Base-by-base conservation (phyloP, 2,329 filamentous ascomycete species). In the Phaeomoniella chlamydospora region DNA sequence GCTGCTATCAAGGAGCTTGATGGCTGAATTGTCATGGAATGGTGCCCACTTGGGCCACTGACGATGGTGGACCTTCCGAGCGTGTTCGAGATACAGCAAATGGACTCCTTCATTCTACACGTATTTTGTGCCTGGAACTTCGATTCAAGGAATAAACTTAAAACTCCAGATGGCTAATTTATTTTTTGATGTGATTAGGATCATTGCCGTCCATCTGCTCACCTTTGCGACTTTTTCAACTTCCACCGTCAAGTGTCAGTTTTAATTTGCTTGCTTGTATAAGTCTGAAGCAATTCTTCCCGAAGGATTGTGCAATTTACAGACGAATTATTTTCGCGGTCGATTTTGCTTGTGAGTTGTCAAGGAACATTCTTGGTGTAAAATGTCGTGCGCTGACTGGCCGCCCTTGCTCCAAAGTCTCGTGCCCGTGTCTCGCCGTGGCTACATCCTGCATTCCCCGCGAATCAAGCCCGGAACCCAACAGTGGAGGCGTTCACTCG, bases 401-500 rank as follows among this genome's bases (percentile, higher is more conserved):
- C 16, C 15, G 50, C 54, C 56, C 52, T 57, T 45, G 47, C 51
- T 55, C 58, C n/a, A 26, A 26, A 55, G 55, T 53, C 55, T 55
- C 48, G 50, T 55, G 48, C 47, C 51, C 53, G 44, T 50, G 46
- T 49, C 50, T 37, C 41, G 44, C 39, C 35, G 35, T 16, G 29
- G 16, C 58, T 58, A 55, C 50, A 47, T 48, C 49, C 48, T 46
- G 47, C 48, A 54, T 51, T 49, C 49, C 43, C 42, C 41, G 43
- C 45, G 45, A 42, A 45, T 45, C 43, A 52, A 48, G 36, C 29
- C 36, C 41, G 35, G 46, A 49, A 51, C 50, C 47, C 50, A 54
- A 50, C 49, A 53, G 56, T 57, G 58, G 59, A 63, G 58, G 56
- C 59, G 59, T 63, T 63, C 45, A 56, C 54, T 63, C 59, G 59